Conservation (phyloP, 75 land plant species). For the Gnetum montanum region DNA sequence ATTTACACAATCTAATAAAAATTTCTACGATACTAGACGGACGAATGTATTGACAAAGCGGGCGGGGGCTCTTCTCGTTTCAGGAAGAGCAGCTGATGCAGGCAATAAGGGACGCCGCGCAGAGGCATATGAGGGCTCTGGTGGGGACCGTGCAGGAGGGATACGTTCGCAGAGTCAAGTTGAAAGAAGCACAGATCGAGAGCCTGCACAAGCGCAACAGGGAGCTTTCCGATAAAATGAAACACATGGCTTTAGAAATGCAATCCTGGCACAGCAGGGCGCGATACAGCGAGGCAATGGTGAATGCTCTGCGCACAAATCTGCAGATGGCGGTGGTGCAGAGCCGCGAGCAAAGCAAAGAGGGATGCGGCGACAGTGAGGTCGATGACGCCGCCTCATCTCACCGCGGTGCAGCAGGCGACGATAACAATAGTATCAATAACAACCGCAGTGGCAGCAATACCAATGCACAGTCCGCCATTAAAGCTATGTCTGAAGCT, state of each 20-base stretch:
- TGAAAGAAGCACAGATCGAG: conserved; percentile 48
- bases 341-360: conserved; percentile 41
- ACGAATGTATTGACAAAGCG: background rate
- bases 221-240: conserved; percentile 45
- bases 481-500: conserved; percentile 5
- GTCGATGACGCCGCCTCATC: conserved; percentile 69
- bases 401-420: conserved; percentile 12
- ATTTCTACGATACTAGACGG: background rate
- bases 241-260: conserved; percentile 42
- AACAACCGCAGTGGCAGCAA: background rate
- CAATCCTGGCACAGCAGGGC: conserved; percentile 55
- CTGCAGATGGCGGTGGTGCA: conserved; percentile 59
- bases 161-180: conserved; percentile 22
- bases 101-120: conserved; percentile 45
- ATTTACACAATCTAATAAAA: background rate
- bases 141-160: conserved; percentile 32
- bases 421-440: conserved; percentile 7
- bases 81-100: conserved; percentile 49
- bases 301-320: conserved; percentile 37
- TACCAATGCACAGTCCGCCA: no score
- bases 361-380: conserved; percentile 72
- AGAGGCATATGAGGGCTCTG: conserved; percentile 37
- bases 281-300: conserved; percentile 52
- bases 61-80: no score
- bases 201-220: conserved; percentile 39